A percentile compares a stretch with the other conserved stretches of the same genome.
Evolutionary conservation across 73 alveolate genomes (phyloP).

Genomic region (Paramecium biaurelia): DNA sequence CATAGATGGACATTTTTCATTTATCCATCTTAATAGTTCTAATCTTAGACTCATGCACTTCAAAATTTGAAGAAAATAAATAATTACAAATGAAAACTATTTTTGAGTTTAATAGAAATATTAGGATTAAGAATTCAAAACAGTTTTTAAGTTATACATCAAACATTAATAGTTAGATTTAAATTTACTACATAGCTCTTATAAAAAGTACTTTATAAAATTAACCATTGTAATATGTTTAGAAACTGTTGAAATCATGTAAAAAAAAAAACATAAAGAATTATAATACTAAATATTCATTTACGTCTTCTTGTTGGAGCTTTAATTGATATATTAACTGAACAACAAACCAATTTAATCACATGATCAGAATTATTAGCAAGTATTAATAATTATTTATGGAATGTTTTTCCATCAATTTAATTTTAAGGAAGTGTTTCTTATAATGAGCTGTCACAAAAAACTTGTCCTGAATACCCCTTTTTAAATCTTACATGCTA

Average conservation of each 20-base stretch:
- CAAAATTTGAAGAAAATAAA: background rate
- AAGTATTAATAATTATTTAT: background rate
- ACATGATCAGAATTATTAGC: constrained; percentile 18
- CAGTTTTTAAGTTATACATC: background rate
- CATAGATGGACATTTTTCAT: background rate
- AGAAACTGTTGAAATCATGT: background rate
- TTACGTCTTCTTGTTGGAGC: background rate
- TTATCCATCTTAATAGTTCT: background rate
- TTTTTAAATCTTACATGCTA: constrained; percentile 13
- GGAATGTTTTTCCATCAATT: background rate
- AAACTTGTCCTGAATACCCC: background rate
- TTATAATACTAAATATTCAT: background rate
- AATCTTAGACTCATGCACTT: constrained; percentile 16
- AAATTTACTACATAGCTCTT: background rate
- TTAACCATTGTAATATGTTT: too few relatives aligned
- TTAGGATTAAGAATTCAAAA: background rate
- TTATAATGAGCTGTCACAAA: background rate
- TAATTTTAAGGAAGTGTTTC: background rate
- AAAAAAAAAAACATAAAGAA: background rate
- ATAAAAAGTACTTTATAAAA: background rate
- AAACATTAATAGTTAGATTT: background rate
- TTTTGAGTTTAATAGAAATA: background rate
- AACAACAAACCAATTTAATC: background rate
- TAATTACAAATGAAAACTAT: background rate
- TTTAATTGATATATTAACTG: background rate